These are phyloP conservation scores for Plantago elongata DNA, from an alignment of 257 asterid species.

Conservation along the genomic window DNA sequence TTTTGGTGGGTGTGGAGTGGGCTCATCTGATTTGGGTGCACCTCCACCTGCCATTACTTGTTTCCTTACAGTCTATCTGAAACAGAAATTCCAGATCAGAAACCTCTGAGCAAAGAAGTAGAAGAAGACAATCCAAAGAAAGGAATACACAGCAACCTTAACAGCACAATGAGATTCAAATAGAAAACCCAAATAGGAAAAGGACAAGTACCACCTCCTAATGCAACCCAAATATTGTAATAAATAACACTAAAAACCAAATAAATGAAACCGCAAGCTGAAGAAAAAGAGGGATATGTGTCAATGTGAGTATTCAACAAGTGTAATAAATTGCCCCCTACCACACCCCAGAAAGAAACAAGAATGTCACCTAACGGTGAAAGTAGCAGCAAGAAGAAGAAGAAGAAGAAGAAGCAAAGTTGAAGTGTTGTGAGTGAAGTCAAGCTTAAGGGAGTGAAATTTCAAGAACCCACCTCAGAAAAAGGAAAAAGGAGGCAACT, in stretches of 20 bases:
- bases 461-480: constrained; percentile 30
- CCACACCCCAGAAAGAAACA: constrained; percentile 13
- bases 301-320: constrained; percentile 10
- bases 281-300: constrained; percentile 11
- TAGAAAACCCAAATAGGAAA: constrained; percentile 14
- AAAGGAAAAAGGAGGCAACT: constrained; percentile 21
- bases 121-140: neutral
- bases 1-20: constrained; percentile 12
- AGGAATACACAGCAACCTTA: too few species aligned
- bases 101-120: too few species aligned
- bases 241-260: neutral
- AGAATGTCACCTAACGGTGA: constrained; percentile 14
- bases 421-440: neutral
- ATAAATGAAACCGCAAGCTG: neutral
- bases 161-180: constrained; percentile 18
- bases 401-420: constrained; percentile 11
- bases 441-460: constrained; percentile 15
- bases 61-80: neutral
- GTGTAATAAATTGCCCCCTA: constrained; percentile 9
- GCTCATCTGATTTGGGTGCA: constrained; percentile 10
- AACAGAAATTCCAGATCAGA: neutral
- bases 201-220: constrained; percentile 9
- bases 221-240: neutral
- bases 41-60: constrained; percentile 10
- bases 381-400: constrained; percentile 1